Evolutionary conservation across 306 rosid genomes (phyloP).

Genomic region (Macrotyloma uniflorum): DNA sequence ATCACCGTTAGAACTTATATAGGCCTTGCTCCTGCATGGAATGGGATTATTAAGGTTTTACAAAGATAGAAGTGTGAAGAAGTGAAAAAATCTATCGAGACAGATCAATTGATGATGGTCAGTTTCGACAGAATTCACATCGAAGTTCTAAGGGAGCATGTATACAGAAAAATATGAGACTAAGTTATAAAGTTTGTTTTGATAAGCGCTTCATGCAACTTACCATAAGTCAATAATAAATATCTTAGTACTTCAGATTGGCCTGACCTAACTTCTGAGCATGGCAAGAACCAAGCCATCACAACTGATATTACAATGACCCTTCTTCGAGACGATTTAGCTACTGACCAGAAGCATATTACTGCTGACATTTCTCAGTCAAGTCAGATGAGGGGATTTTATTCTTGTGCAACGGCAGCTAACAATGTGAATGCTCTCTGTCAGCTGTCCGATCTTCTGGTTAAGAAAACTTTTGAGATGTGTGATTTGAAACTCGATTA

Average conservation of each 20-base stretch:
- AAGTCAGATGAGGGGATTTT: slow-evolving; percentile 55
- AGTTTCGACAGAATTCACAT: too few species aligned
- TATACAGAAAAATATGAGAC: too few species aligned
- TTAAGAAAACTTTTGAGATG: slow-evolving; percentile 46
- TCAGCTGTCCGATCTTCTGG: slow-evolving; percentile 61
- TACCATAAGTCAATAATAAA: neutral
- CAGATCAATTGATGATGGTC: too few species aligned
- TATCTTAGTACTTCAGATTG: slow-evolving; percentile 50
- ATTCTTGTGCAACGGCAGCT: slow-evolving; percentile 58
- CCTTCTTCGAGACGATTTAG: slow-evolving; percentile 58
- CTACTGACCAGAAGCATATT: slow-evolving; percentile 50
- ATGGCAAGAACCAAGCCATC: slow-evolving; percentile 38
- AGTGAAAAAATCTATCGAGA: too few species aligned
- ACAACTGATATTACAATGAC: slow-evolving; percentile 45
- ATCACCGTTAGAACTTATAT: too few species aligned
- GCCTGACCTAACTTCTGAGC: slow-evolving; percentile 55
- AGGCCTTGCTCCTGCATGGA: too few species aligned
- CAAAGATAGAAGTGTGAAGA: too few species aligned
- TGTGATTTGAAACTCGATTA: slow-evolving; percentile 42
- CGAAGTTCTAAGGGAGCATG: too few species aligned
- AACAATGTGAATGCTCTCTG: slow-evolving; percentile 65
- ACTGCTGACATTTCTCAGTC: slow-evolving; percentile 48
- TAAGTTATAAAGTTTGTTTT: too few species aligned
- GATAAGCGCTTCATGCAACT: slow-evolving; percentile 21
- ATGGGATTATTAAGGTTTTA: too few species aligned